Evolutionary conservation across 2,329 filamentous ascomycete genomes (phyloP), one percentile per base, ranked within the genome.

Genomic region (Aspergillus pseudoterreus): DNA sequence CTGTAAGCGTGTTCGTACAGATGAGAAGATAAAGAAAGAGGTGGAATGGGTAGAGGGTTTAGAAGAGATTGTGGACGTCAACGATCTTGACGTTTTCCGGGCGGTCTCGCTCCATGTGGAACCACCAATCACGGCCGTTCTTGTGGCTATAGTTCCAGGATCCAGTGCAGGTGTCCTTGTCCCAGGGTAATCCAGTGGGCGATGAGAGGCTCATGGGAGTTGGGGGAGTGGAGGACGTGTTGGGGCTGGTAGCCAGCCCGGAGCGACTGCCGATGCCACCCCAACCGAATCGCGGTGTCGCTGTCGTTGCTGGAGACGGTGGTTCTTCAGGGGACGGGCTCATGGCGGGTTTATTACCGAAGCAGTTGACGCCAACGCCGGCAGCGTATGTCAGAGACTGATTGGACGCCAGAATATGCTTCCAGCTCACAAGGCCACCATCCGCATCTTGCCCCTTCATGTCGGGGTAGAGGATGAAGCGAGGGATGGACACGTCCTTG

Each of bases 401-500:
- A 35, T 70, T 73, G 17, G 71, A 66, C 12, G 68, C 63, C 24
- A 76, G 63, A 6, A 76, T 58, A 48, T 77, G 71, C 51, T 70
- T 74, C 73, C 74, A 76, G 38, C 66, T 70, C 42, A 75, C 57
- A 43, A 77, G 56, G 8, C 74, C 74, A 22, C 74, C 74, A 36
- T 76, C 73, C 8, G 65, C 63, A 49, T 77, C 73, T 45, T 69
- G 67, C 17, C 71, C 71, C 1, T 64, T 50, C 24, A 75, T 64
- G 58, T 77, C 74, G 9, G 74, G 73, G 15, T 61, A 64, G 12
- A 76, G 68, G 14, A 68, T 63, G 53, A 76, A 74, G 12, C 62
- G 61, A 4, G 74, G 72, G 39, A 72, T 71, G 1, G 63, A 64
- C 19, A 62, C 59, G 24, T 65, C 63, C 4, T 58, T 61, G 17